Evolutionary conservation across 495 filamentous ascomycete genomes (phyloP).

Genomic region (Margaritispora aquatica): DNA sequence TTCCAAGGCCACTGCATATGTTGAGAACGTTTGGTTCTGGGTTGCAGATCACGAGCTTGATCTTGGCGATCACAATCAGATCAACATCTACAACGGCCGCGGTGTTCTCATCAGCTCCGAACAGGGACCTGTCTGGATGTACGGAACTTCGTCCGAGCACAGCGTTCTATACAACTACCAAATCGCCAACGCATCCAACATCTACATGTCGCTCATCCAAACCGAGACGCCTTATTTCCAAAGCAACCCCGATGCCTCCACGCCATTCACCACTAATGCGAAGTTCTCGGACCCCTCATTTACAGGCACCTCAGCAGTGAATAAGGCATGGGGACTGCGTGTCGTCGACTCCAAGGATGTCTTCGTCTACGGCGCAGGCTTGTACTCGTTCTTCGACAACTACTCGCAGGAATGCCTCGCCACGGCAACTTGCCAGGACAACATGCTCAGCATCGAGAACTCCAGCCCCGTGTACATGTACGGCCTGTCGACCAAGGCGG

Average conservation of each 20-base stretch:
- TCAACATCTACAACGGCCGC: conserved; percentile 88
- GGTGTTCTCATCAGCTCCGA: conserved; percentile 49
- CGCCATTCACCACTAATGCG: conserved; percentile 57
- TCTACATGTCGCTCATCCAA: conserved; percentile 84
- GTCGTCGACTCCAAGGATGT: conserved; percentile 62
- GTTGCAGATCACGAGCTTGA: conserved; percentile 92
- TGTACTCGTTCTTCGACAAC: conserved; percentile 88
- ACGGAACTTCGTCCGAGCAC: conserved; percentile 82
- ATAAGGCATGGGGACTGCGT: conserved; percentile 80
- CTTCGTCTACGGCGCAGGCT: conserved; percentile 68
- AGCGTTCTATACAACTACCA: conserved; percentile 82
- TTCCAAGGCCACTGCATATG: conserved; percentile 60
- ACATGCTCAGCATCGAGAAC: conserved; percentile 80
- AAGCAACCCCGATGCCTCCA: conserved; percentile 69
- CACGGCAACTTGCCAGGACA: conserved; percentile 72
- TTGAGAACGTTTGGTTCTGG: conserved; percentile 96
- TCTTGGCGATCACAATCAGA: conserved; percentile 65
- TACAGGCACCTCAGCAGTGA: conserved; percentile 51
- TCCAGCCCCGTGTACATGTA: conserved; percentile 62
- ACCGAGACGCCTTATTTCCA: conserved; percentile 93
- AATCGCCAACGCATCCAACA: conserved; percentile 67
- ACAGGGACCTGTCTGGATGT: conserved; percentile 59
- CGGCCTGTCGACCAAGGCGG: conserved; percentile 81
- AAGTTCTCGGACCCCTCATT: conserved; percentile 74
- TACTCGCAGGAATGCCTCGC: conserved; percentile 72